phyloP scores from a whole-genome alignment of 2,329 filamentous ascomycete species.

The Colletotrichum navitas region DNA sequence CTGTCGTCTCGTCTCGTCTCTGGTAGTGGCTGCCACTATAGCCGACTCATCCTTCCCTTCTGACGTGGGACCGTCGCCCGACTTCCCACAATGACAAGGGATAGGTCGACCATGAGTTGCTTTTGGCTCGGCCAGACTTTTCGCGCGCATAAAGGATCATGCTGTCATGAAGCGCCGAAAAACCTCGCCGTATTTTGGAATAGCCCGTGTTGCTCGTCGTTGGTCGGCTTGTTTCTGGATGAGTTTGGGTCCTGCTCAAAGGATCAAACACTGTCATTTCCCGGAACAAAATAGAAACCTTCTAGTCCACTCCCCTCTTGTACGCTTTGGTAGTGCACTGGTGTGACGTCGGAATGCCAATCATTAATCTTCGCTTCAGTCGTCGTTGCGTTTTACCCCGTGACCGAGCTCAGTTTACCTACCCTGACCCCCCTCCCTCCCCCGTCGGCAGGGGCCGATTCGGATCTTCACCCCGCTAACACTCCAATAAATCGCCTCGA shows the following conservation, averaged over 20 bases:
- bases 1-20: background rate
- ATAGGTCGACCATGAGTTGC: background rate
- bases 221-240: background rate
- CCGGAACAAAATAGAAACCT: background rate
- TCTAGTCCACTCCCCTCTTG: constrained; percentile 1
- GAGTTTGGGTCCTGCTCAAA: background rate
- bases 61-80: background rate
- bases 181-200: background rate
- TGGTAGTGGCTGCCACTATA: too few relatives aligned
- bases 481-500: constrained; percentile 11
- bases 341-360: constrained; percentile 27
- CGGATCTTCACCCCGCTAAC: constrained; percentile 16
- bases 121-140: background rate
- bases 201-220: constrained; percentile 2
- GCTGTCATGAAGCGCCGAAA: background rate
- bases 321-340: background rate
- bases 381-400: constrained; percentile 18
- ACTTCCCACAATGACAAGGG: background rate
- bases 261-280: constrained; percentile 21
- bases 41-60: background rate
- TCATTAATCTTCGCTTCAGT: constrained; percentile 14
- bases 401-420: constrained; percentile 8
- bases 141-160: too few relatives aligned
- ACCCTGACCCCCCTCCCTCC: background rate
- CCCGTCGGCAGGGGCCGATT: constrained; percentile 10